Percentiles rank a stretch among this genome's conserved stretches.
Conservation (phyloP, 2,329 filamentous ascomycete genomes). For the Karstenula rhodostoma region DNA sequence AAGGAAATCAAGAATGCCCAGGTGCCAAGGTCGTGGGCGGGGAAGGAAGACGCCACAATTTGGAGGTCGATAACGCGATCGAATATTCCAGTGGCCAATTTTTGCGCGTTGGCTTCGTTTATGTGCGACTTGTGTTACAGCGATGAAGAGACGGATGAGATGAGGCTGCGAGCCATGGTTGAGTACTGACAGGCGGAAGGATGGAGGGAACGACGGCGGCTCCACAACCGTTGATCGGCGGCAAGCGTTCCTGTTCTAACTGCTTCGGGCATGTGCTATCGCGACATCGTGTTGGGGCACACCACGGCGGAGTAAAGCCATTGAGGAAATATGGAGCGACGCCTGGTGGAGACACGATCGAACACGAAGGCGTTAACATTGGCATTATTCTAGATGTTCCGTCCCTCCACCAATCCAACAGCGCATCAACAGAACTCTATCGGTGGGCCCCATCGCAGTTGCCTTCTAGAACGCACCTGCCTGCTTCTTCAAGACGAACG, state of each 20-base stretch:
- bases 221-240: constrained; percentile 12
- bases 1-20: constrained; percentile 8
- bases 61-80: constrained; percentile 9
- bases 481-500: constrained; percentile 48
- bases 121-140: background rate
- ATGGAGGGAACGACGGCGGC: constrained; percentile 3
- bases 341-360: background rate
- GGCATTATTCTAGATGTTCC: background rate
- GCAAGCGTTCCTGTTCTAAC: constrained; percentile 4
- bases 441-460: background rate
- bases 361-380: constrained; percentile 4
- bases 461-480: constrained; percentile 27
- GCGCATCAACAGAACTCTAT: background rate
- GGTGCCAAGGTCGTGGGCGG: constrained; percentile 1
- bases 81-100: background rate
- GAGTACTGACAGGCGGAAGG: background rate
- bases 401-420: constrained; percentile 5
- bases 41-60: constrained; percentile 10
- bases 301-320: background rate
- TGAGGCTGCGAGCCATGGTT: constrained; percentile 1
- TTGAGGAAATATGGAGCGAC: constrained; percentile 10
- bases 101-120: background rate
- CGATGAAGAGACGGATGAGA: background rate
- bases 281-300: constrained; percentile 2
- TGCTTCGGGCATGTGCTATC: constrained; percentile 10